Evolutionary conservation across 2,329 filamentous ascomycete genomes (phyloP).

Genomic region (Thermoascus crustaceus): DNA sequence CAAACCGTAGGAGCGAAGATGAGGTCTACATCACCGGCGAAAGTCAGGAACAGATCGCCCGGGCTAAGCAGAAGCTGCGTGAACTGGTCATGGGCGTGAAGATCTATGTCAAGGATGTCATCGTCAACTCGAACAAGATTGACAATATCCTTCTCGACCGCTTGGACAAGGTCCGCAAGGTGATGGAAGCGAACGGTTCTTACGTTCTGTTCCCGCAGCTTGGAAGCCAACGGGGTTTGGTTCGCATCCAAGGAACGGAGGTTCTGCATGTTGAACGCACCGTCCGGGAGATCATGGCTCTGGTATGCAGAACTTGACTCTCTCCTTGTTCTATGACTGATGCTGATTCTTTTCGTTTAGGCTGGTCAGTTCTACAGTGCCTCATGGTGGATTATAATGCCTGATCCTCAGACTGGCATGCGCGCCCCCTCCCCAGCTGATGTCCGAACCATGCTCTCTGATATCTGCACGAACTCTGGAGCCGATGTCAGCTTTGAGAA

Average conservation of each 20-base stretch:
- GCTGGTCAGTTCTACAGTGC: constrained; percentile 97
- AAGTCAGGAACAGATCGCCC: constrained; percentile 69
- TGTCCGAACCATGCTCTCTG: constrained; percentile 80
- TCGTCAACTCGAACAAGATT: constrained; percentile 83
- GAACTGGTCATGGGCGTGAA: constrained; percentile 75
- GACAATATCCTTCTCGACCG: constrained; percentile 87
- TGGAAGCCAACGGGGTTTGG: constrained; percentile 72
- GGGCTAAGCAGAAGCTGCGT: constrained; percentile 84
- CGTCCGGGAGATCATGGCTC: constrained; percentile 87
- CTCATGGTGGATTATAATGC: constrained; percentile 85
- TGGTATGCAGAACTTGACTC: constrained; percentile 50
- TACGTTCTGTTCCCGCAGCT: constrained; percentile 88
- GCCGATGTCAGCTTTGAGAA: constrained; percentile 94
- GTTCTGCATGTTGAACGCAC: constrained; percentile 91
- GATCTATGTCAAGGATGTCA: constrained; percentile 83
- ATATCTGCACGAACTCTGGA: constrained; percentile 93
- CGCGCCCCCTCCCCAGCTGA: constrained; percentile 58
- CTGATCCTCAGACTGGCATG: constrained; percentile 54
- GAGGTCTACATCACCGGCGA: constrained; percentile 96
- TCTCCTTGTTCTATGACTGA: constrained; percentile 1
- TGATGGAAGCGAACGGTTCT: constrained; percentile 92
- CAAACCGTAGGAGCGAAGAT: constrained; percentile 71
- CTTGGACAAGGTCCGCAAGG: constrained; percentile 93
- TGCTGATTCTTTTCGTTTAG: constrained; percentile 41
- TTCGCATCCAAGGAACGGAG: constrained; percentile 87